Percentiles rank a stretch among this genome's conserved stretches.
Evolutionary conservation across 1,139 yeast species (phyloP).

Genomic region (Protomyces macrosporus): DNA sequence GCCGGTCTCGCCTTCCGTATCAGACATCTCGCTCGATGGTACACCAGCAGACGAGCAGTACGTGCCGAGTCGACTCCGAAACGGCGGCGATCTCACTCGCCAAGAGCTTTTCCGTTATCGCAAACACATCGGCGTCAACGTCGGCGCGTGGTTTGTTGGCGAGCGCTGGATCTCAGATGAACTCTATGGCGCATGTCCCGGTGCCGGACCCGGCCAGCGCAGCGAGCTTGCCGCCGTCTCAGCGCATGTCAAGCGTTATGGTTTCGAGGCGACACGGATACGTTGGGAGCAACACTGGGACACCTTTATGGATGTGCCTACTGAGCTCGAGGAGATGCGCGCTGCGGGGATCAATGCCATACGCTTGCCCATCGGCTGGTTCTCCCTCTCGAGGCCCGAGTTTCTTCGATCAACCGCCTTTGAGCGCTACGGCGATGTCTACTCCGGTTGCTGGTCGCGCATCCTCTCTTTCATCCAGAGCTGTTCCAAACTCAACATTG

Average conservation of each 20-base stretch:
- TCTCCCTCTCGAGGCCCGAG: constrained; percentile 61
- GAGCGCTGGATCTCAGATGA: constrained; percentile 57
- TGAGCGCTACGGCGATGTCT: constrained; percentile 51
- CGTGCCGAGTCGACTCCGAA: neutral
- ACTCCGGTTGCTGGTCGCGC: constrained; percentile 63
- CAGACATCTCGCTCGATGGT: neutral
- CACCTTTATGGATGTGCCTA: constrained; percentile 44
- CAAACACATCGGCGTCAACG: constrained; percentile 74
- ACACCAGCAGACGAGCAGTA: neutral
- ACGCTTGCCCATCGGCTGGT: constrained; percentile 85
- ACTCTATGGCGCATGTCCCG: constrained; percentile 54
- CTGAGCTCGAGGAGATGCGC: constrained; percentile 69
- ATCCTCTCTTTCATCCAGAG: constrained; percentile 51
- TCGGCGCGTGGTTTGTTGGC: constrained; percentile 69
- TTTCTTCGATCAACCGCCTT: constrained; percentile 61
- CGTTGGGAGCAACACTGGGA: constrained; percentile 67
- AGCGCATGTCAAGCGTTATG: constrained; percentile 47
- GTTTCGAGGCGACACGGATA: constrained; percentile 52
- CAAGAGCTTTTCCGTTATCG: constrained; percentile 38
- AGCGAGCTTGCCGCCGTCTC: constrained; percentile 74
- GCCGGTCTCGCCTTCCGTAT: neutral
- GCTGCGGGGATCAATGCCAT: constrained; percentile 66
- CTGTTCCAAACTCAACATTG: constrained; percentile 56
- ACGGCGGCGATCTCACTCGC: constrained; percentile 13
- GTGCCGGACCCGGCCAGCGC: constrained; percentile 39